Percentiles rank a stretch among this genome's conserved stretches.
Conservation (phyloP, 306 rosid genomes). For the Delonix regia region DNA sequence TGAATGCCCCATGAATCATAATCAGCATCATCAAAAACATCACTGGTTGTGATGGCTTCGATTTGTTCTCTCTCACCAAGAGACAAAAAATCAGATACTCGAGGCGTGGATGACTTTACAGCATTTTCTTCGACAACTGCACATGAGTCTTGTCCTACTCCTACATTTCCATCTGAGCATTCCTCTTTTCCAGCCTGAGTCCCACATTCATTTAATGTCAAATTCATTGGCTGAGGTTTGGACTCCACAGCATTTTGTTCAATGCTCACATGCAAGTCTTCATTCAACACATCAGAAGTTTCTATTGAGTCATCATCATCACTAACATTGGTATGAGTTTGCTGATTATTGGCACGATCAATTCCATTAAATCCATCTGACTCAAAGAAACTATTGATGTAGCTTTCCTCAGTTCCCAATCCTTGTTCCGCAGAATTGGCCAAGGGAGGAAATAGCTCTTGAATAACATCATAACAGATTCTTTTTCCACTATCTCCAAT, state of each 20-base stretch:
- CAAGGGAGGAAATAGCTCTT: slow-evolving; percentile 47
- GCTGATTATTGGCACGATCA: background rate
- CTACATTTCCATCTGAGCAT: background rate
- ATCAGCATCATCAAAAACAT: slow-evolving; percentile 24
- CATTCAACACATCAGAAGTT: background rate
- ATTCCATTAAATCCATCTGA: background rate
- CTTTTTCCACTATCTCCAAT: slow-evolving; percentile 69
- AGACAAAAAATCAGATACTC: slow-evolving; percentile 29
- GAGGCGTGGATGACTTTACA: background rate
- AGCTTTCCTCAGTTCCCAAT: slow-evolving; percentile 36
- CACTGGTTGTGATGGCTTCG: slow-evolving; percentile 28
- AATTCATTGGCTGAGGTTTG: background rate
- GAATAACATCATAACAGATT: slow-evolving; percentile 62
- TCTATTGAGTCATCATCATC: slow-evolving; percentile 35
- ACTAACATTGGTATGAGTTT: slow-evolving; percentile 12
- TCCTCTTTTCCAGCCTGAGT: background rate
- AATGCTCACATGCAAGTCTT: slow-evolving; percentile 4
- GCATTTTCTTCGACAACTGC: slow-evolving; percentile 42
- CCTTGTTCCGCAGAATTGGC: slow-evolving; percentile 43
- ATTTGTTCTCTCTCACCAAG: slow-evolving; percentile 36
- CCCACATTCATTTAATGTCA: background rate
- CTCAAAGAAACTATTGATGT: slow-evolving; percentile 20
- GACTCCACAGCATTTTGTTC: background rate
- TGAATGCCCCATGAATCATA: slow-evolving; percentile 16
- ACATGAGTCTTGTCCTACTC: slow-evolving; percentile 33